Evolutionary conservation across 192 early-diverging fungal genomes (phyloP), one percentile per base, ranked within the genome.

Genomic region (Chytriomyces sp.): DNA sequence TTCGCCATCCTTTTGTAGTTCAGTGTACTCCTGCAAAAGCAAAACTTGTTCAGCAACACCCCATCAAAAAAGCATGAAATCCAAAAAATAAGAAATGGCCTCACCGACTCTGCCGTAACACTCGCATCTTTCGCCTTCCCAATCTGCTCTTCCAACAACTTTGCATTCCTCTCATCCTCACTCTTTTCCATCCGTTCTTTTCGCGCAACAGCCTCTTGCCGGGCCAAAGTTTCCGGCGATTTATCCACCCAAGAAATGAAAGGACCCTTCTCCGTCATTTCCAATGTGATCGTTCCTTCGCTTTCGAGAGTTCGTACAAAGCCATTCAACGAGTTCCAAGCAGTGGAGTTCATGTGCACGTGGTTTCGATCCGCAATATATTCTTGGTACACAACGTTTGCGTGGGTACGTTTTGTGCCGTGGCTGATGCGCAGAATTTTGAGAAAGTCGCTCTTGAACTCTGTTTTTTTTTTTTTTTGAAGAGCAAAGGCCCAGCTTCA

Each of bases 361-460:
- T 99, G 97, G 64, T 94, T 85, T 44, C 92, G 83, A 81, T 99
- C 94, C 6, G 91, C 82, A 73, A 99, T 94, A 46, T 96, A 95
- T 81, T 99, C 97, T 80, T 99, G 94, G 85, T 99, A 99, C 1
- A 98, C 95, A 20, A 92, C 89, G 79, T 99, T 98, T n/a, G 95
- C 95, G 43, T 91, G 80, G 9, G 96, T 93, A 64, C 92, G 87
- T 67, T 93, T 69, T 0, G 78, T 72, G 46, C 76, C 78, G 43
- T 79, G 78, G 23, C 43, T 46, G 5, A 64, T 11, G 61, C 50
- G 44, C 28, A 79, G 43, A 50, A 96, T 77, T 57, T 94, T 91
- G 50, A 97, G 69, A 72, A 97, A 99, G 20, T 92, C 93, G 16
- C 84, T 69, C 76, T 92, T 87, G 80, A 99, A 99, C 67, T 96